Evolutionary conservation across 805 yeast species (phyloP).

Genomic region (Deakozyma indianensis): DNA sequence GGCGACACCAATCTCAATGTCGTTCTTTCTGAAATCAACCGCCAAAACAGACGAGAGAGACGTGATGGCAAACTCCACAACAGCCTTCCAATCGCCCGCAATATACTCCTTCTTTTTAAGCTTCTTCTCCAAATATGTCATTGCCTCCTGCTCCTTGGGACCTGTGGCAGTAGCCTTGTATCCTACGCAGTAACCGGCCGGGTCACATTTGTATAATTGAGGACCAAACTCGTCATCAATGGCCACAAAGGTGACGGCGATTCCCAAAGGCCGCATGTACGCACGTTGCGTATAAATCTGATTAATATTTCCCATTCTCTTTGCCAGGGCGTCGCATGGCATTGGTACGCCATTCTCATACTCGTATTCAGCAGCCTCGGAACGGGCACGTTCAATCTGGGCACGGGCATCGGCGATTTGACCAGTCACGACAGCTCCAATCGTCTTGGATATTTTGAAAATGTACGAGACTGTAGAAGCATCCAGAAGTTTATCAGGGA

Average conservation of each 20-base stretch:
- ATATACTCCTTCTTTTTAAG: conserved; percentile 59
- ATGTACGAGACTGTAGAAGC: conserved; percentile 75
- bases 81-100: conserved; percentile 74
- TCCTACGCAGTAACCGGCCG: conserved; percentile 91
- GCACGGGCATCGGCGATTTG: conserved; percentile 86
- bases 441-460: conserved; percentile 62
- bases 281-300: conserved; percentile 97
- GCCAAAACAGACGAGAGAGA: conserved; percentile 77
- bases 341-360: conserved; percentile 93
- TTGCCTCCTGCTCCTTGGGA: conserved; percentile 93
- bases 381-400: conserved; percentile 75
- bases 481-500: conserved; percentile 88
- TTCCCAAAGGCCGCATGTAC: conserved; percentile 96
- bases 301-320: conserved; percentile 88
- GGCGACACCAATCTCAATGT: conserved; percentile 87
- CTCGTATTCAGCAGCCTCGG: conserved; percentile 92
- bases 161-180: conserved; percentile 91
- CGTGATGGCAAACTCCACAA: conserved; percentile 79
- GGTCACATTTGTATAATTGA: conserved; percentile 81
- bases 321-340: conserved; percentile 87
- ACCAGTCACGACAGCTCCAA: conserved; percentile 90
- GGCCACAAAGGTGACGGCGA: conserved; percentile 74
- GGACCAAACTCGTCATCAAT: conserved; percentile 89
- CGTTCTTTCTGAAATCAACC: conserved; percentile 87
- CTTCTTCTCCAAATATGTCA: conserved; percentile 78